Evolutionary conservation across 192 early-diverging fungal genomes (phyloP).

Genomic region (Chytriomyces hyalinus): DNA sequence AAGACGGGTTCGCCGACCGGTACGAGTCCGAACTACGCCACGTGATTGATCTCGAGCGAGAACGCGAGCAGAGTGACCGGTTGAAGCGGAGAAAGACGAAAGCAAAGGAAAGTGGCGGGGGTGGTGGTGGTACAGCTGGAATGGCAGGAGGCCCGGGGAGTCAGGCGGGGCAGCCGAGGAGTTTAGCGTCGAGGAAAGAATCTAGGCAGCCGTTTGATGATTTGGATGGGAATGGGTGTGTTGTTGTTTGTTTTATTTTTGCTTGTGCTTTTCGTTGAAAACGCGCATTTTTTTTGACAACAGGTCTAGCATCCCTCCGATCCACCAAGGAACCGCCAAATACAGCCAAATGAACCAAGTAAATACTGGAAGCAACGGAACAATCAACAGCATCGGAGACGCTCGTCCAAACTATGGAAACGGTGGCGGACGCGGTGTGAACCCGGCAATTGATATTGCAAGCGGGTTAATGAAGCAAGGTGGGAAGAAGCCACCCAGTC

Average conservation of each 20-base stretch:
- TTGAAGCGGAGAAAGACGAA: slow-evolving; percentile 45
- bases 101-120: slow-evolving; percentile 27
- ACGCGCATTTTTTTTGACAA: not conserved
- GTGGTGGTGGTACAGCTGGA: not conserved
- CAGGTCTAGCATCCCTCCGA: slow-evolving; percentile 32
- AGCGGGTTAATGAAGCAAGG: slow-evolving; percentile 16
- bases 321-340: slow-evolving; percentile 16
- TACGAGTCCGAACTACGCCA: slow-evolving; percentile 61
- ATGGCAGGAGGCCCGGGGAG: not conserved
- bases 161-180: slow-evolving; percentile 28
- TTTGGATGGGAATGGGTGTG: slow-evolving; percentile 46
- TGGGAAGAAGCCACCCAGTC: slow-evolving; percentile 28
- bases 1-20: slow-evolving; percentile 58
- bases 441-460: slow-evolving; percentile 32
- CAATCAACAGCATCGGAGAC: slow-evolving; percentile 19
- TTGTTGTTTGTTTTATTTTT: not conserved
- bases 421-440: not conserved
- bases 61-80: slow-evolving; percentile 54
- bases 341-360: slow-evolving; percentile 12
- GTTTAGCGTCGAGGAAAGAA: slow-evolving; percentile 44
- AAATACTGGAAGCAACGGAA: slow-evolving; percentile 21
- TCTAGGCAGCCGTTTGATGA: slow-evolving; percentile 49
- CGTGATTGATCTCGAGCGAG: slow-evolving; percentile 57
- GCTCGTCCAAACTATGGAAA: not conserved
- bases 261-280: not conserved